Percentiles rank a stretch among this genome's conserved stretches.
Evolutionary conservation across 306 rosid genomes (phyloP).

Genomic region (Dryas drummondii): DNA sequence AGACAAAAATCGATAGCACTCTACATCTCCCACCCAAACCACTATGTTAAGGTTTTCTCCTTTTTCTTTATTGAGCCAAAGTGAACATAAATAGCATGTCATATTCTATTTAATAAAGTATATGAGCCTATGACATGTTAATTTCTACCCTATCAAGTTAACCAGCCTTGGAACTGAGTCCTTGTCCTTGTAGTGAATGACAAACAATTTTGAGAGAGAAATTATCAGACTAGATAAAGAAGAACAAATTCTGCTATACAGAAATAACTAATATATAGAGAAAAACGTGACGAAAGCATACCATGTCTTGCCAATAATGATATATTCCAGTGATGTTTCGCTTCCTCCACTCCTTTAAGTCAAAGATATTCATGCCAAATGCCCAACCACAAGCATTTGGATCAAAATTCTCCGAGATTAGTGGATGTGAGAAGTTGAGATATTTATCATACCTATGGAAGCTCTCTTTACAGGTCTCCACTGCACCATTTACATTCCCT

Average conservation of each 20-base stretch:
- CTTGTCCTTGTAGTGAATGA: neutral
- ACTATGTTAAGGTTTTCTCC: too few relatives aligned
- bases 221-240: neutral
- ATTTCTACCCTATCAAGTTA: neutral
- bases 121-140: neutral
- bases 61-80: neutral
- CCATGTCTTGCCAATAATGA: conserved; percentile 95
- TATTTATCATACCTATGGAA: conserved; percentile 98
- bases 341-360: conserved; percentile 95
- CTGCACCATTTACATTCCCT: conserved; percentile 99
- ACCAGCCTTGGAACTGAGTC: neutral
- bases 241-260: neutral
- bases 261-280: neutral
- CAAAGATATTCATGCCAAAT: conserved; percentile 92
- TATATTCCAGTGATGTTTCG: conserved; percentile 85
- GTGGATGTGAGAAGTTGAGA: conserved; percentile 85
- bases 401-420: conserved; percentile 76
- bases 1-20: neutral
- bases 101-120: neutral
- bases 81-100: neutral
- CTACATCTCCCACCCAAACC: too few relatives aligned
- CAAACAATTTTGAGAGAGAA: neutral
- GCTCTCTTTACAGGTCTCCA: conserved; percentile 98
- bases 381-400: conserved; percentile 99
- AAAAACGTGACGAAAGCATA: conserved; percentile 36